phyloP scores from a whole-genome alignment of 2,329 filamentous ascomycete species.

The Pyricularia grisea region DNA sequence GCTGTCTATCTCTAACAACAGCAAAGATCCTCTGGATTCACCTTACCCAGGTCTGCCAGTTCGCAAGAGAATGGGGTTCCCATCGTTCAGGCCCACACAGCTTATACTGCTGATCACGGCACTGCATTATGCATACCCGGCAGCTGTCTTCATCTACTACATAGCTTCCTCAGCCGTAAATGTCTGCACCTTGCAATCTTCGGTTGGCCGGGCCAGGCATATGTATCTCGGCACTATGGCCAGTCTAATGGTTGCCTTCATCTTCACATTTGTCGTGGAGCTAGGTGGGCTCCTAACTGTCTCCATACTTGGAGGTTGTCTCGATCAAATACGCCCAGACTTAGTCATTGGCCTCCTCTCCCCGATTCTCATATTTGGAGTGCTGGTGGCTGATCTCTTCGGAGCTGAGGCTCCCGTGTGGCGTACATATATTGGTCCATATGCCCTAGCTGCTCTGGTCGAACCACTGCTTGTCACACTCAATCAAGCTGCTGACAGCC shows the following conservation, averaged over 20 bases:
- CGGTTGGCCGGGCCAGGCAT: constrained; percentile 24
- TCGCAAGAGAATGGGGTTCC: not conserved
- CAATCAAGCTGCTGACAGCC: constrained; percentile 10
- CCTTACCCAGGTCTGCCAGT: not conserved
- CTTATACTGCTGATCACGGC: not conserved
- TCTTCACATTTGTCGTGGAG: constrained; percentile 39
- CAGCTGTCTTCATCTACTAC: constrained; percentile 48
- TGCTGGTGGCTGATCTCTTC: constrained; percentile 45
- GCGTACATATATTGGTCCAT: constrained; percentile 56
- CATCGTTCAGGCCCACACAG: not conserved
- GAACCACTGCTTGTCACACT: constrained; percentile 36
- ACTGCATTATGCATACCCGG: constrained; percentile 51
- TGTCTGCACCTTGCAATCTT: constrained; percentile 42
- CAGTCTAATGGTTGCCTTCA: constrained; percentile 28
- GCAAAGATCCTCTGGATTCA: not conserved
- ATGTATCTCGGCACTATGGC: constrained; percentile 32
- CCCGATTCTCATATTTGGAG: constrained; percentile 54
- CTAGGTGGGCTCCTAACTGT: constrained; percentile 24
- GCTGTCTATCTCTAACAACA: not conserved
- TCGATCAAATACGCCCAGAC: constrained; percentile 32
- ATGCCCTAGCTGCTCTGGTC: constrained; percentile 45
- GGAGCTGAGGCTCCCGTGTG: constrained; percentile 43
- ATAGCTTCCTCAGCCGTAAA: constrained; percentile 38
- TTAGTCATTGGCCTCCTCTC: constrained; percentile 48
- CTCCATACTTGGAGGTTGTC: not conserved